Base-by-base conservation (phyloP, 1,284 basidiomycete genomes). In the Microbotryum silenes-acaulis region DNA sequence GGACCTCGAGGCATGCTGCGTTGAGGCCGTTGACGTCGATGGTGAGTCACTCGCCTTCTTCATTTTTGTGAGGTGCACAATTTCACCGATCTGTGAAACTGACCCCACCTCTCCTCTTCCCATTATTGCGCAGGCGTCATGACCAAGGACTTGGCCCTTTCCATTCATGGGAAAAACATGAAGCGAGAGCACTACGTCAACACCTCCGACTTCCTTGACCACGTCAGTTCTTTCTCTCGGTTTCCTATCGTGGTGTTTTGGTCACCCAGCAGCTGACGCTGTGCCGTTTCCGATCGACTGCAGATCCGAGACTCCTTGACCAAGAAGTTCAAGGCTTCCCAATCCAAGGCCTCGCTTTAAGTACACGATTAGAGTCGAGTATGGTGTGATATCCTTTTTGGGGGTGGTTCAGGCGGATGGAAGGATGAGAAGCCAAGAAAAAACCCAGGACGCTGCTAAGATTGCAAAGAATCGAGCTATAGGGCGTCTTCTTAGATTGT, bases 131-230 rank as follows among this genome's bases (percentile, higher is more conserved):
- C 37, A 42, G 37, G 37, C 37, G 37, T 42, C 37, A 48, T 33
- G 46, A 60, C 20, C 42, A 47, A 14, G 44, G 93, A 98, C 79
- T 80, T 98, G 54, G 94, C 94, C 27, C 81, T 97, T 42, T 87
- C 91, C 16, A 97, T 97, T 74, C 87, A 97, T 74, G 94, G 94
- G n/a, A 44, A 53, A 49, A 70, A 61, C 51, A 87, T 93, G 87
- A 84, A 85, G 79, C 81, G 91, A 70, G 88, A 91, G 72, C 88
- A 96, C 77, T 96, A 91, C 89, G 92, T 93, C 46, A 79, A 90
- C 44, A 97, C 92, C 2, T 83, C 88, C 74, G 88, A 83, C 59
- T 96, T 92, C 77, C 87, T 94, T 85, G 89, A 93, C 76, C 83
- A 86, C 61, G 90, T 94, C 60, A 74, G 49, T 51, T 29, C 27